phyloP scores from a whole-genome alignment of 2,329 filamentous ascomycete species.

The Beauveria varroae region DNA sequence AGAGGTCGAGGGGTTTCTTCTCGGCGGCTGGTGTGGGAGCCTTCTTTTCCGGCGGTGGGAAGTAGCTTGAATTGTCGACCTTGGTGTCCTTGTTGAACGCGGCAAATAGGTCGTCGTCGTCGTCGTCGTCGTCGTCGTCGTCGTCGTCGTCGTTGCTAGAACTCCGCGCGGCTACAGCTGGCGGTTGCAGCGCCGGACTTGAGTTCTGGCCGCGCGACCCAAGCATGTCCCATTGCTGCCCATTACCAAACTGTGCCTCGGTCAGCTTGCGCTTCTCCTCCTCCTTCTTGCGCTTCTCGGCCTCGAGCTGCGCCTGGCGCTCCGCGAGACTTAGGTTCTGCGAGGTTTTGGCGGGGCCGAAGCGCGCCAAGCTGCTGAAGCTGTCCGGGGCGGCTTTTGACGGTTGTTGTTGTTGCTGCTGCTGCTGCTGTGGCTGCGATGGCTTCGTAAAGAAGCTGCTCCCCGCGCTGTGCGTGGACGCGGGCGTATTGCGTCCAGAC shows the following conservation, averaged over 20 bases:
- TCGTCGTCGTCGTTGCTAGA: conserved; percentile 46
- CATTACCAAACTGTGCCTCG: conserved; percentile 71
- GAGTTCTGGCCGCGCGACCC: conserved; percentile 45
- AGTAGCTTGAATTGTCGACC: conserved; percentile 59
- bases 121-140: conserved; percentile 54
- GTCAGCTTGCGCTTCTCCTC: conserved; percentile 63
- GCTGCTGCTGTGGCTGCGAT: conserved; percentile 20
- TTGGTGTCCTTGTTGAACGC: conserved; percentile 60
- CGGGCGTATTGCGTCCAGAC: conserved; percentile 50
- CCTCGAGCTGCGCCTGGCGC: conserved; percentile 60
- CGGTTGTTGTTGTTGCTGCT: neutral
- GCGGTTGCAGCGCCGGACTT: conserved; percentile 22
- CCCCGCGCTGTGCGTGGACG: conserved; percentile 40
- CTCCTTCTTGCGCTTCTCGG: conserved; percentile 63
- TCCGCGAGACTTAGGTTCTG: conserved; percentile 73
- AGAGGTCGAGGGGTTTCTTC: conserved; percentile 40
- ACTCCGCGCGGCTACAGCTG: conserved; percentile 12
- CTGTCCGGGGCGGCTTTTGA: conserved; percentile 48
- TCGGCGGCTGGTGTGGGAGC: conserved; percentile 38
- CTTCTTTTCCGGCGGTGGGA: conserved; percentile 44
- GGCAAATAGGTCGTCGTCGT: conserved; percentile 60
- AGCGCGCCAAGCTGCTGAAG: conserved; percentile 69
- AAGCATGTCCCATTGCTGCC: conserved; percentile 68
- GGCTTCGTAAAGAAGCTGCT: conserved; percentile 35
- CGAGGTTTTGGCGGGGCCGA: conserved; percentile 46